A percentile compares a stretch with the other conserved stretches of the same genome.
These are phyloP conservation scores for Pythium oligandrum DNA, from an alignment of 352 stramenopile genomes.

Conservation along the genomic window DNA sequence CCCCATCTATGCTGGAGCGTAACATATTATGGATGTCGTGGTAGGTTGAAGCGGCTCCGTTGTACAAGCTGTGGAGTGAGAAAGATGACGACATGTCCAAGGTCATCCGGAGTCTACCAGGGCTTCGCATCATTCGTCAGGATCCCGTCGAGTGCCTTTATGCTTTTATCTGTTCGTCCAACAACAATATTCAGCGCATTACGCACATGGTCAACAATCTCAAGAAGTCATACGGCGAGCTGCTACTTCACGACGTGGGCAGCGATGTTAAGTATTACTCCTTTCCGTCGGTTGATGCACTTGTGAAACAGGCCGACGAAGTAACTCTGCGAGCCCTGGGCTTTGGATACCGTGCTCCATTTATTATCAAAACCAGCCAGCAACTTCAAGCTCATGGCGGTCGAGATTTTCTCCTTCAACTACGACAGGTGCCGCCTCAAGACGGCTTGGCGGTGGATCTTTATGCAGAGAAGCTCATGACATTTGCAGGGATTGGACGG, in stretches of 20 bases:
- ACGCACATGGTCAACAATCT: constrained; percentile 86
- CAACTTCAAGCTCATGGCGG: constrained; percentile 17
- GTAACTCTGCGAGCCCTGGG: constrained; percentile 60
- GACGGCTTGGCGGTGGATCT: constrained; percentile 8
- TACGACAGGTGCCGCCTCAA: constrained; percentile 5
- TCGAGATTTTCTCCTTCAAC: constrained; percentile 11
- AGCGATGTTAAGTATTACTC: constrained; percentile 40
- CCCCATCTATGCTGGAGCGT: too few species aligned
- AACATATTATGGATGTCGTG: neutral
- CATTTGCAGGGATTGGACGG: constrained; percentile 65
- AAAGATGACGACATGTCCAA: constrained; percentile 40
- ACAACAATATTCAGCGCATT: constrained; percentile 96
- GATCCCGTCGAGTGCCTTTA: constrained; percentile 92
- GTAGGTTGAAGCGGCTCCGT: constrained; percentile 23
- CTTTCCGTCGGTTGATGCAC: constrained; percentile 75
- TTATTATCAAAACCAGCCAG: constrained; percentile 23
- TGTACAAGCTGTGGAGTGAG: constrained; percentile 47
- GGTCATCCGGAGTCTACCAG: constrained; percentile 69
- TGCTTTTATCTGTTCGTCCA: constrained; percentile 94
- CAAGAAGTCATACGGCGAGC: constrained; percentile 67
- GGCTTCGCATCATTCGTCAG: constrained; percentile 86
- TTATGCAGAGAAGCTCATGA: constrained; percentile 22
- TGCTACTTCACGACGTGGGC: constrained; percentile 26
- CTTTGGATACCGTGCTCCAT: constrained; percentile 80
- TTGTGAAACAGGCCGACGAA: constrained; percentile 55